A percentile compares a stretch with the other conserved stretches of the same genome.
Conservation (phyloP, 495 filamentous ascomycete genomes). For the Penicillium manginii region DNA sequence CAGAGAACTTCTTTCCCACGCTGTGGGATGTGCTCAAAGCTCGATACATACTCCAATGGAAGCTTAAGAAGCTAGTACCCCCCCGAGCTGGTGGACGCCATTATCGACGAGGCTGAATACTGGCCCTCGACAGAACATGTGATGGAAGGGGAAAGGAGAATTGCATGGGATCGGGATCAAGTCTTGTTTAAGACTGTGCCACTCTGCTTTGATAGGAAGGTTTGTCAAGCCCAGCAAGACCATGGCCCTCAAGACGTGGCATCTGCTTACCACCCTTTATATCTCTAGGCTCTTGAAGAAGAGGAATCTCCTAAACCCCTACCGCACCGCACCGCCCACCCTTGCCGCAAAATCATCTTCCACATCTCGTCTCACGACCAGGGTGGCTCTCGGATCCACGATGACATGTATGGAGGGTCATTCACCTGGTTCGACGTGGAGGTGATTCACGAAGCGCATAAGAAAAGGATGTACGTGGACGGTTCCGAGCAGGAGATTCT, state of each 20-base stretch:
- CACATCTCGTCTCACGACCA: conserved; percentile 68
- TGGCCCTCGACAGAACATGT: conserved; percentile 56
- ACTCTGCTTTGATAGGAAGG: conserved; percentile 43
- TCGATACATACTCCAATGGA: conserved; percentile 40
- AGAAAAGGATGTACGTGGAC: conserved; percentile 23
- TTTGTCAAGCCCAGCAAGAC: conserved; percentile 7
- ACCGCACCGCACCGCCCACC: conserved; percentile 42
- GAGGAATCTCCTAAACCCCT: conserved; percentile 28
- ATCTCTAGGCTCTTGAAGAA: conserved; percentile 23
- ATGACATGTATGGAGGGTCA: conserved; percentile 56
- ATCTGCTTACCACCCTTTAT: no score
- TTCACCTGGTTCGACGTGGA: conserved; percentile 77
- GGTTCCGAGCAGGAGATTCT: conserved; percentile 22
- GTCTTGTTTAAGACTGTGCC: conserved; percentile 44
- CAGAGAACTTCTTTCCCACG: conserved; percentile 27
- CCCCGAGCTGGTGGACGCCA: conserved; percentile 65
- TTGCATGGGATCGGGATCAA: conserved; percentile 42
- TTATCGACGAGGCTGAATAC: conserved; percentile 72
- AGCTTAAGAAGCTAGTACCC: conserved; percentile 52
- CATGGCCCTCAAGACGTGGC: no score
- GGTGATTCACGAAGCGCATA: conserved; percentile 34
- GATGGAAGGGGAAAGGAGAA: conserved; percentile 28
- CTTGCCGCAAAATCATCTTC: conserved; percentile 64
- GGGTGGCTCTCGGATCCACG: conserved; percentile 44
- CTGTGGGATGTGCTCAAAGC: conserved; percentile 42